Percentiles rank a stretch among this genome's conserved stretches.
Conservation (phyloP, 2,329 filamentous ascomycete species). For the Anthostomella pinea region DNA sequence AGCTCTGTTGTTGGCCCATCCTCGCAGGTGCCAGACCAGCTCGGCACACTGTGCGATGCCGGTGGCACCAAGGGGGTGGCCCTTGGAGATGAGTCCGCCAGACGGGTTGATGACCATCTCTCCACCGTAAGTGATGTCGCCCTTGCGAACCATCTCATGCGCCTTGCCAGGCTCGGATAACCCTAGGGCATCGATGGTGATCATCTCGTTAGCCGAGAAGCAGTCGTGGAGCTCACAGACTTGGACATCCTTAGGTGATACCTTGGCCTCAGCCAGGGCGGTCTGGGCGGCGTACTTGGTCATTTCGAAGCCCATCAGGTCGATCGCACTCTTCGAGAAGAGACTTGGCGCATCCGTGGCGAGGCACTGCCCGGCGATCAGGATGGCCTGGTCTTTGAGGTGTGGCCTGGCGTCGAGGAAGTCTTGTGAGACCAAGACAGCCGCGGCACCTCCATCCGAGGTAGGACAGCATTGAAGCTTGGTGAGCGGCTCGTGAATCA, state of each 20-base stretch:
- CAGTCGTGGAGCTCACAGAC: conserved; percentile 96
- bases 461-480: conserved; percentile 99
- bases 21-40: conserved; percentile 90
- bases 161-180: conserved; percentile 77
- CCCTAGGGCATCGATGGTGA: conserved; percentile 82
- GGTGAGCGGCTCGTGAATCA: conserved; percentile 83
- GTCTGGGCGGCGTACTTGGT: conserved; percentile 63
- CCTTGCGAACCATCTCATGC: conserved; percentile 81
- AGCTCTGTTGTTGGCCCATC: conserved; percentile 90
- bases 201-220: conserved; percentile 94
- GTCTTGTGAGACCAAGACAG: conserved; percentile 80
- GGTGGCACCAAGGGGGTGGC: conserved; percentile 88
- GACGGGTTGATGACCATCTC: conserved; percentile 86
- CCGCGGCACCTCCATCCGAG: conserved; percentile 86
- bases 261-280: conserved; percentile 72
- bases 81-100: conserved; percentile 92
- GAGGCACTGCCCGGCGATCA: conserved; percentile 83
- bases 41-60: conserved; percentile 96
- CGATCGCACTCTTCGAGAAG: conserved; percentile 78
- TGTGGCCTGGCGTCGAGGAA: conserved; percentile 86
- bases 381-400: conserved; percentile 76
- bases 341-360: conserved; percentile 80
- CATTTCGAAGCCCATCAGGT: conserved; percentile 89
- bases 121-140: conserved; percentile 89
- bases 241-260: conserved; percentile 67